These are phyloP conservation scores for Russula vinacea DNA, from an alignment of 768 basidiomycete species.

Conservation along the genomic window DNA sequence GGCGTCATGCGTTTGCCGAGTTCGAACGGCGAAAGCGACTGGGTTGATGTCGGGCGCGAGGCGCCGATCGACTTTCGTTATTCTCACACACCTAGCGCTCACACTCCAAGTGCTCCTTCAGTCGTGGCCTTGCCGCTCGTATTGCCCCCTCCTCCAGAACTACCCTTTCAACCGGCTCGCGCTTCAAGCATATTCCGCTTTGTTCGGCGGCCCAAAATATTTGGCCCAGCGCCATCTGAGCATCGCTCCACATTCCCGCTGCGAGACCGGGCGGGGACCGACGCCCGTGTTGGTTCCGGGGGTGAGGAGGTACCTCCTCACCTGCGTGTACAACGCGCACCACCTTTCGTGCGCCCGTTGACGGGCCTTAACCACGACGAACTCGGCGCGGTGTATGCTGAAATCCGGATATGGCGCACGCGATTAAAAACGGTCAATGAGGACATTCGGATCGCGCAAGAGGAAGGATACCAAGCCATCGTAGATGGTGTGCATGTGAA, in stretches of 20 bases:
- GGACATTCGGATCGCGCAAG: slow-evolving; percentile 68
- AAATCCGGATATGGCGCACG: slow-evolving; percentile 68
- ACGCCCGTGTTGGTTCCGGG: slow-evolving; percentile 35
- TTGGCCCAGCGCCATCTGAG: slow-evolving; percentile 34
- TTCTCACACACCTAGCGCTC: slow-evolving; percentile 29
- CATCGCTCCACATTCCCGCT: slow-evolving; percentile 66
- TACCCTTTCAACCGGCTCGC: slow-evolving; percentile 29
- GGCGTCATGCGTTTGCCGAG: slow-evolving; percentile 31
- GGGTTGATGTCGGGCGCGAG: slow-evolving; percentile 57
- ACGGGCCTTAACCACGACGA: slow-evolving; percentile 66
- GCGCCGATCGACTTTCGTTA: slow-evolving; percentile 40
- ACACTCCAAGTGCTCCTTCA: slow-evolving; percentile 27
- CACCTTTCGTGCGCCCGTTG: slow-evolving; percentile 72
- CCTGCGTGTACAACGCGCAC: slow-evolving; percentile 61
- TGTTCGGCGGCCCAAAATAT: slow-evolving; percentile 27
- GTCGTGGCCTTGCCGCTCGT: slow-evolving; percentile 5
- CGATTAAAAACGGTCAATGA: slow-evolving; percentile 68
- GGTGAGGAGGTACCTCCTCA: slow-evolving; percentile 57
- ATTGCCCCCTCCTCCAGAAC: slow-evolving; percentile 20
- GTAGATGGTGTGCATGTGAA: slow-evolving; percentile 65
- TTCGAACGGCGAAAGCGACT: slow-evolving; percentile 42
- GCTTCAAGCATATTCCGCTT: slow-evolving; percentile 26
- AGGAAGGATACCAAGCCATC: slow-evolving; percentile 64
- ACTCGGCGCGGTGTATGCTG: slow-evolving; percentile 61
- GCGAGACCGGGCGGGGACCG: slow-evolving; percentile 38